Evolutionary conservation across 208 protist species (phyloP).

Genomic region (Leishmania major): DNA sequence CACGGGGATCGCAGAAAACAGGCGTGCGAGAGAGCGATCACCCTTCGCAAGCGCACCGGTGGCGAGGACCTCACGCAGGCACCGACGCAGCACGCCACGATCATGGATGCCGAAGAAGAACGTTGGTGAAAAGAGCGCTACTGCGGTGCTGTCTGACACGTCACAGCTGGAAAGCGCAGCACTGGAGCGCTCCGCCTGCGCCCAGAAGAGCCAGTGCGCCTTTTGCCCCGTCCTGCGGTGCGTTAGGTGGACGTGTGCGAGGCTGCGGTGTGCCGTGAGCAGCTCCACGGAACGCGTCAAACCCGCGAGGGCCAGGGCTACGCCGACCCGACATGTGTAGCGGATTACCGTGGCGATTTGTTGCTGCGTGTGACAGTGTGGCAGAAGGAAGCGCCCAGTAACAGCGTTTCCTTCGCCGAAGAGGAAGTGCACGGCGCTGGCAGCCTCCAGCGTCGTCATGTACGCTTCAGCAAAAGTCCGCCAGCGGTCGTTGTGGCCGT

Average conservation of each 20-base stretch:
- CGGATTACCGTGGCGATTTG: constrained; percentile 50
- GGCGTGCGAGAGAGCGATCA: constrained; percentile 22
- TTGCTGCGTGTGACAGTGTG: constrained; percentile 38
- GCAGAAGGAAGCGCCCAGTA: constrained; percentile 45
- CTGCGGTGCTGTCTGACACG: neutral
- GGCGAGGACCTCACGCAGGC: constrained; percentile 20
- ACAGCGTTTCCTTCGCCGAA: constrained; percentile 35
- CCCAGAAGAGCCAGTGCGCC: neutral
- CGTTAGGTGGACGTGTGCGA: constrained; percentile 25
- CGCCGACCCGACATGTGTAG: constrained; percentile 31
- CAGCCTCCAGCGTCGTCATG: constrained; percentile 36
- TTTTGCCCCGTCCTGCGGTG: neutral
- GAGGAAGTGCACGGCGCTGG: constrained; percentile 42
- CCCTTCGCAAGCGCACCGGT: constrained; percentile 10
- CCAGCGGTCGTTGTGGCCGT: constrained; percentile 6
- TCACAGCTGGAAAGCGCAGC: neutral
- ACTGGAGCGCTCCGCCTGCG: constrained; percentile 2
- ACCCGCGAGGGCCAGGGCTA: constrained; percentile 23
- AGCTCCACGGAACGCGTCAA: constrained; percentile 12
- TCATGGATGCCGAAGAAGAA: constrained; percentile 11
- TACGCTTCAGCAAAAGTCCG: constrained; percentile 1
- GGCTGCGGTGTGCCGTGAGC: constrained; percentile 18
- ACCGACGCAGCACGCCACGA: constrained; percentile 11
- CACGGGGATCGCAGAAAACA: constrained; percentile 19
- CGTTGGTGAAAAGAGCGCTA: constrained; percentile 3